phyloP scores from a whole-genome alignment of 169 alveolate genomes.

The Plasmodium relictum region DNA sequence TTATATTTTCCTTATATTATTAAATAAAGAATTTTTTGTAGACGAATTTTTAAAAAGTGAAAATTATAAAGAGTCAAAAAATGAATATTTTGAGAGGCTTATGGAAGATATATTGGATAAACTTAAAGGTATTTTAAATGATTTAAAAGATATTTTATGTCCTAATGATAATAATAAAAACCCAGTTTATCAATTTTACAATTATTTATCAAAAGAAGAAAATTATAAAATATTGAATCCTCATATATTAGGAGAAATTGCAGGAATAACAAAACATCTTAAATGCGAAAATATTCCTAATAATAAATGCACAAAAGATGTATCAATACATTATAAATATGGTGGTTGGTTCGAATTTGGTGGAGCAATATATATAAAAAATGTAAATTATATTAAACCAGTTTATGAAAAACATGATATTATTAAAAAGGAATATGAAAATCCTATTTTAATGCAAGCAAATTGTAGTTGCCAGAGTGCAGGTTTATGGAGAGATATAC shows the following conservation, averaged over 20 bases:
- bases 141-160: constrained; percentile 4
- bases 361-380: constrained; percentile 38
- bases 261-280: constrained; percentile 61
- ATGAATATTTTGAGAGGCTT: constrained; percentile 4
- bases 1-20: constrained; percentile 25
- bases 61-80: constrained; percentile 18
- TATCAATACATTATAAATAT: constrained; percentile 58
- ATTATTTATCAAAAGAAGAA: constrained; percentile 14
- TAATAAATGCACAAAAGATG: constrained; percentile 21
- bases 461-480: constrained; percentile 29
- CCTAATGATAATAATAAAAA: constrained; percentile 17
- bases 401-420: constrained; percentile 43
- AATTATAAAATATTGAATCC: constrained; percentile 50
- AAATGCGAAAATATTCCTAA: constrained; percentile 17
- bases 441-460: constrained; percentile 49
- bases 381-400: constrained; percentile 12
- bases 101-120: constrained; percentile 19
- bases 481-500: constrained; percentile 67
- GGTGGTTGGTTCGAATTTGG: constrained; percentile 78
- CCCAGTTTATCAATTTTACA: constrained; percentile 35
- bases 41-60: constrained; percentile 29
- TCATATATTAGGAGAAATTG: constrained; percentile 59
- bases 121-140: constrained; percentile 4
- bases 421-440: constrained; percentile 27
- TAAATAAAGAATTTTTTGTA: constrained; percentile 40